Conservation (phyloP, 2,329 filamentous ascomycete species). For the Pseudohalonectria lignicola region DNA sequence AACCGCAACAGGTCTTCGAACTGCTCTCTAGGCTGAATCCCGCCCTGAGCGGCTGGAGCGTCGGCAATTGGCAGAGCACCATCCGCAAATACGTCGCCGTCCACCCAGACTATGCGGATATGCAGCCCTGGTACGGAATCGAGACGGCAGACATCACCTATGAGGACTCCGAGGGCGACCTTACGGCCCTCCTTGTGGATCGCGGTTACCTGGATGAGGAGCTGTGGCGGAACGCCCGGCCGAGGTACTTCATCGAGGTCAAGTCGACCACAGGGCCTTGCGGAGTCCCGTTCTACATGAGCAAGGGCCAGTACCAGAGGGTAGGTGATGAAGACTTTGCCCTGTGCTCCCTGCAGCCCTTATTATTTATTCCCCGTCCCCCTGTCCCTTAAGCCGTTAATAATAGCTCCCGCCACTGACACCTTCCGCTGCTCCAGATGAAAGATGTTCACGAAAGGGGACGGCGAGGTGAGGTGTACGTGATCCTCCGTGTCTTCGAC, state of each 20-base stretch:
- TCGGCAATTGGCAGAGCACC: constrained; percentile 34
- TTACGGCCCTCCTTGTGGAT: constrained; percentile 23
- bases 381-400: neutral
- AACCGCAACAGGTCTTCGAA: constrained; percentile 26
- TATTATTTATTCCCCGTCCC: neutral
- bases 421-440: constrained; percentile 2
- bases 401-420: neutral
- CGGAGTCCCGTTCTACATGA: constrained; percentile 33
- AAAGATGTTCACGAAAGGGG: neutral
- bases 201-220: constrained; percentile 18
- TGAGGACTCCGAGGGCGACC: constrained; percentile 17
- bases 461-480: constrained; percentile 17
- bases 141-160: constrained; percentile 39
- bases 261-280: constrained; percentile 30
- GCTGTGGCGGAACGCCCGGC: constrained; percentile 15
- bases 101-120: constrained; percentile 26
- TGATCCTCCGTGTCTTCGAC: constrained; percentile 28
- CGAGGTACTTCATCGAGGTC: constrained; percentile 37
- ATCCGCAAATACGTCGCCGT: constrained; percentile 27
- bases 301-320: constrained; percentile 27
- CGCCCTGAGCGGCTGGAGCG: constrained; percentile 20
- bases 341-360: too few species aligned
- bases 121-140: constrained; percentile 24
- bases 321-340: constrained; percentile 15
- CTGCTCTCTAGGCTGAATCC: constrained; percentile 18